These are phyloP conservation scores for Penicillium argentinense DNA, from an alignment of 495 filamentous ascomycete species.

Conservation along the genomic window DNA sequence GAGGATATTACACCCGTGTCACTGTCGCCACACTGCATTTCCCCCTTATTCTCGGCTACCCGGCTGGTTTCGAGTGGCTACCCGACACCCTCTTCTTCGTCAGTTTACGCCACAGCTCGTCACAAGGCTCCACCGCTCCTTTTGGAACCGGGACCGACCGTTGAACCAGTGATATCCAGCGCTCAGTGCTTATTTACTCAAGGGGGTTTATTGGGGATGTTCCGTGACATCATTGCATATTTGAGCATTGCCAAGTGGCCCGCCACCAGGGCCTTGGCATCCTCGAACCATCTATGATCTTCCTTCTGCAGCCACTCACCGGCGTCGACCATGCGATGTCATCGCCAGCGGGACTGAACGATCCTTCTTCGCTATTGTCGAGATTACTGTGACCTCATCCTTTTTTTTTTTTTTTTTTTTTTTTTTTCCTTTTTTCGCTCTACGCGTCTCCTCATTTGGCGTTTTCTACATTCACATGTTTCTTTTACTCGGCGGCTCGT, in stretches of 20 bases:
- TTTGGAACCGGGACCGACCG: constrained; percentile 8
- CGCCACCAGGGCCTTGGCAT: constrained; percentile 29
- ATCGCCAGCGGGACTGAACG: constrained; percentile 3
- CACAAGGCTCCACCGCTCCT: constrained; percentile 12
- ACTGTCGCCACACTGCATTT: constrained; percentile 16
- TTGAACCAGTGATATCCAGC: constrained; percentile 9
- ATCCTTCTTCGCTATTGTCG: constrained; percentile 13
- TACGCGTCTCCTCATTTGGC: constrained; percentile 12
- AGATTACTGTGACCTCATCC: constrained; percentile 9
- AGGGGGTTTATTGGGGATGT: constrained; percentile 21
- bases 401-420: constrained; percentile 3
- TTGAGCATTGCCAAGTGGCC: constrained; percentile 20
- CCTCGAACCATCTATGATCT: constrained; percentile 13
- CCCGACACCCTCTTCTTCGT: constrained; percentile 1
- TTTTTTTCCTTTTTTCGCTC: constrained; percentile 3
- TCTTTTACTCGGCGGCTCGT: constrained; percentile 19
- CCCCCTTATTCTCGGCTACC: constrained; percentile 15
- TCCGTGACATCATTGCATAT: constrained; percentile 35
- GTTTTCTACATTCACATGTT: constrained; percentile 12
- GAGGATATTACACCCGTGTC: background rate
- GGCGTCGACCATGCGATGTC: constrained; percentile 9
- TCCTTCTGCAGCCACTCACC: constrained; percentile 10
- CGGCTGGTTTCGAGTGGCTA: constrained; percentile 27
- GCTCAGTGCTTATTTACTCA: constrained; percentile 16
- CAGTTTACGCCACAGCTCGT: constrained; percentile 13